Base-by-base conservation (phyloP, 208 protist genomes). In the Trypanosoma mega region DNA sequence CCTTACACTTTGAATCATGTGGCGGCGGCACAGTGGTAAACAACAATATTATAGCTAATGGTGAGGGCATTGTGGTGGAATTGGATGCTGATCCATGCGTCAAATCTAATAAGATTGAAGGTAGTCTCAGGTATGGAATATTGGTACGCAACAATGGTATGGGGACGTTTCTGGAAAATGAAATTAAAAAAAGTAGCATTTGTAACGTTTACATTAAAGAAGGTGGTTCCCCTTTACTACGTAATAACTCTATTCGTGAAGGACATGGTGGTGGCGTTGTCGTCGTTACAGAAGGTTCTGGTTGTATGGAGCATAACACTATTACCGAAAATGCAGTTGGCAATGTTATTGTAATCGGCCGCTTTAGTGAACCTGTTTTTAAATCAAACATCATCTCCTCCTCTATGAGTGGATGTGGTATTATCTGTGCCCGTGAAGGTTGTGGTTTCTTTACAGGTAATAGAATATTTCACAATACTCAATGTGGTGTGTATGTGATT, bases 71-170 rank as follows among this genome's bases (percentile, higher is more conserved):
- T 43, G 36, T 90, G n/a, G 68, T 92, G 2, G 84, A 93, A 33
- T 68, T 86, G 31, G 85, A 90, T 66, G 80, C 79, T 5, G 89
- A 96, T 55, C 89, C 89, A 3, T 76, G 75, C 48, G 70, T 96
- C 16, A 43, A 68, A 47, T 60, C 58, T 39, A 96, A 96, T 31
- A 59, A 67, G 34, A 83, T 92, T 33, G 36, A 58, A 3, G 55
- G 55, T 33, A 87, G 73, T 60, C 5, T 72, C 4, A 53, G 72
- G 3, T 63, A 63, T 24, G 81, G 84, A 23, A 60, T 94, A 11
- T 21, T 76, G 6, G 76, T 76, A 8, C 55, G 68, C 24, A 88
- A 96, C 64, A 92, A 96, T 60, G 85, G 72, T 3, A 66, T 92
- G 20, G 89, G 89, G 18, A 82, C 73, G 3, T 90, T 93, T 60